Evolutionary conservation across 164 flowering plant species (phyloP), one percentile per base, ranked within the genome.

Genomic region (Sextonia rubra): DNA sequence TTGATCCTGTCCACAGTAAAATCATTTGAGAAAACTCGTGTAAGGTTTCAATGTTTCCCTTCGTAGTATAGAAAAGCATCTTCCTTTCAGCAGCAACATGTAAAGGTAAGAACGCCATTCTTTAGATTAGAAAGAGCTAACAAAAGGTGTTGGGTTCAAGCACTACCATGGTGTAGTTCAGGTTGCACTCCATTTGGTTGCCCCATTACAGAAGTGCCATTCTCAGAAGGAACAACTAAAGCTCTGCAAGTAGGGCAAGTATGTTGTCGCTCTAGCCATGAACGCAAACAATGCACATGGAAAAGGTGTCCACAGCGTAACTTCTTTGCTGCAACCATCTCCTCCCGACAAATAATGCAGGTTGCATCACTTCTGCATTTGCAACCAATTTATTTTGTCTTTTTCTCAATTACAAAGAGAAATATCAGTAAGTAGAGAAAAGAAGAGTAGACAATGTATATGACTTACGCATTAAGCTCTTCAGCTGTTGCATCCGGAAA

Each of bases 161-260:
- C 12, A 25, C 72, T 83, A 93, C 98, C 98, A 69, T 84, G 93
- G 74, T 75, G 80, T 73, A 64, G 79, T 77, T 81, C 86, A 74
- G 88, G 29, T 12, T 65, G 87, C 32, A 76, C 58, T 64, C 86
- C 85, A 63, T 80, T 85, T 65, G 79, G 88, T 23, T 85, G 87
- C 24, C 77, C 84, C 71, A 85, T 60, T 55, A 83, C 52, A 75
- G 75, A 64, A 66, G 89, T 68, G 63, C 86, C 92, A 86, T 77
- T 81, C 77, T 92, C 98, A 72, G 91, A 80, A 37, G 98, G 99
- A 73, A 92, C 84, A 82, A 96, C 99, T 12, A 82, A 85, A 27
- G 99, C 98, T 82, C 99, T 83, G 79, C 99, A 96, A 27, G 98
- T 96, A 27, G 99, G 99, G 74, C 99, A 96, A 47, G 99, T 96